phyloP scores from a whole-genome alignment of 371 early-diverging fungal species.

The Smittium mucronatum region DNA sequence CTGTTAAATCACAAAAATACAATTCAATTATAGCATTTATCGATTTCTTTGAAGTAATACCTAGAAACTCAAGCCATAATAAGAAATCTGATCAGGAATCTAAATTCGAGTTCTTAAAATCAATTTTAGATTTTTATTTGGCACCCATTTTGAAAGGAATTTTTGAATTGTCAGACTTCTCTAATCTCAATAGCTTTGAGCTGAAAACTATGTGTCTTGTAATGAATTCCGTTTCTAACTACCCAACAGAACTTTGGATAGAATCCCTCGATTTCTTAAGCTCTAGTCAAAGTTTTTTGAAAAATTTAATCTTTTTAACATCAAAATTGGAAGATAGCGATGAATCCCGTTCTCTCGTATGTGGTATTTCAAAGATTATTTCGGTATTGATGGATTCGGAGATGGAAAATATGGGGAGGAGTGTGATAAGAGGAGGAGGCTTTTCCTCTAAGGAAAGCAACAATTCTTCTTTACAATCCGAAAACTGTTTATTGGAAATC shows the following conservation, averaged over 20 bases:
- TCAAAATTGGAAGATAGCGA: not conserved
- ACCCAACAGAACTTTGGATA: slow-evolving; percentile 6
- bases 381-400: slow-evolving; percentile 25
- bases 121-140: not conserved
- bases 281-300: not conserved
- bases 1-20: not conserved
- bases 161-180: not conserved
- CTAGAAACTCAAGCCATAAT: not conserved
- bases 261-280: not conserved
- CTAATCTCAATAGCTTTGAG: not conserved
- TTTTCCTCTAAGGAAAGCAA: slow-evolving; percentile 1
- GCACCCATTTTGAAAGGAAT: not conserved
- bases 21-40: not conserved
- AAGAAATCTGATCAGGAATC: not conserved
- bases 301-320: not conserved
- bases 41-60: not conserved
- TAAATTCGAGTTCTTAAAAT: not conserved
- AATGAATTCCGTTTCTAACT: not conserved
- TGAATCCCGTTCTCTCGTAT: not conserved
- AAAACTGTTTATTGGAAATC: not conserved
- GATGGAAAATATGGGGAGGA: slow-evolving; percentile 23
- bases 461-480: not conserved
- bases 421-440: slow-evolving; percentile 16
- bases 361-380: slow-evolving; percentile 11
- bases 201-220: not conserved